A percentile compares a stretch with the other conserved stretches of the same genome.
Evolutionary conservation across 192 early-diverging fungal genomes (phyloP).

Genomic region (Phycomyces nitens): DNA sequence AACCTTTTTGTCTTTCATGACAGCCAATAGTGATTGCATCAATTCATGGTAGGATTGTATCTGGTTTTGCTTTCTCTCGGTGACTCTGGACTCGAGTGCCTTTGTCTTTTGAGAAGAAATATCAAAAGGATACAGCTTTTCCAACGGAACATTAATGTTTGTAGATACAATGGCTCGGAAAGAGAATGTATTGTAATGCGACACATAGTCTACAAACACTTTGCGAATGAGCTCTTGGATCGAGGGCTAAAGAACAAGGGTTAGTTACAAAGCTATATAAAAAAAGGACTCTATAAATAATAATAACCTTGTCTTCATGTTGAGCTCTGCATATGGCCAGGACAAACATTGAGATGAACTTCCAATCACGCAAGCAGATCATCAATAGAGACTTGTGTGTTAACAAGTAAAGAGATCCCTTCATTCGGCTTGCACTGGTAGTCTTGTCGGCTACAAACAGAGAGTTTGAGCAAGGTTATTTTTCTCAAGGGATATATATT

Average conservation of each 20-base stretch:
- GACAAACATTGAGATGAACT: slow-evolving; percentile 54
- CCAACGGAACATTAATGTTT: slow-evolving; percentile 19
- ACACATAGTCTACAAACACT: slow-evolving; percentile 57
- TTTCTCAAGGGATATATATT: neutral
- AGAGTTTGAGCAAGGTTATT: slow-evolving; percentile 11
- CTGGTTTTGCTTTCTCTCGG: slow-evolving; percentile 1
- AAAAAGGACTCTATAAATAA: no score
- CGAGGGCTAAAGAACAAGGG: slow-evolving; percentile 35
- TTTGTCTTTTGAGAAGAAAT: slow-evolving; percentile 1
- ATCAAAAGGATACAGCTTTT: slow-evolving; percentile 3
- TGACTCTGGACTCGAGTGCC: slow-evolving; percentile 1
- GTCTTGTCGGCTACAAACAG: slow-evolving; percentile 29
- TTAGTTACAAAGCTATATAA: no score
- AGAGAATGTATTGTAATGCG: slow-evolving; percentile 45
- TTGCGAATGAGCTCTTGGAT: slow-evolving; percentile 64
- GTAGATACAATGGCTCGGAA: slow-evolving; percentile 41
- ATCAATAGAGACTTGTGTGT: slow-evolving; percentile 46
- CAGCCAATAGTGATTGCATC: slow-evolving; percentile 46
- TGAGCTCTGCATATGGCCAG: slow-evolving; percentile 51
- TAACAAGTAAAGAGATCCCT: slow-evolving; percentile 68
- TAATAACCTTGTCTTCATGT: slow-evolving; percentile 68
- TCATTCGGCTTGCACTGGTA: slow-evolving; percentile 48
- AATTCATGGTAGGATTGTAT: slow-evolving; percentile 41
- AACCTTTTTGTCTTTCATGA: slow-evolving; percentile 56
- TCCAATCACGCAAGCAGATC: slow-evolving; percentile 54